These are phyloP conservation scores for Musa itinerans DNA, from an alignment of 176 grass and related monocot genomes.

Conservation along the genomic window DNA sequence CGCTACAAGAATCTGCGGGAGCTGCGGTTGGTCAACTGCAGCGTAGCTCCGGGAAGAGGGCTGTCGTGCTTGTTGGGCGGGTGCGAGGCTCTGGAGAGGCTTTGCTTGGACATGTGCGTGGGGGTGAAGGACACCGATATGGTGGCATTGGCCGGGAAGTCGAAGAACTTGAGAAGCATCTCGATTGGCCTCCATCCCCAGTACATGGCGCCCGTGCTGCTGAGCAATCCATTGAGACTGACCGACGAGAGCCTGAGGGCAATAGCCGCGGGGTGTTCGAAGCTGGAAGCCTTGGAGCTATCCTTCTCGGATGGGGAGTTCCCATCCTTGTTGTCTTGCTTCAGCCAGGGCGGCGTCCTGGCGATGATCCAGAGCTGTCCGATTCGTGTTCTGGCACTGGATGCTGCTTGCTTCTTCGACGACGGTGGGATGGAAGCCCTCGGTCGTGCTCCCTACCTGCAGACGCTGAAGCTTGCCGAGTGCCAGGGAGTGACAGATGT, in stretches of 20 bases:
- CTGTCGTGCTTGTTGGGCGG: constrained; percentile 36
- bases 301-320: constrained; percentile 13
- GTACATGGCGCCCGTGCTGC: not conserved
- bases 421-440: constrained; percentile 37
- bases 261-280: constrained; percentile 32
- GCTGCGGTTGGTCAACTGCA: constrained; percentile 41
- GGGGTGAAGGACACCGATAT: constrained; percentile 45
- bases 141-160: constrained; percentile 38
- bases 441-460: constrained; percentile 24
- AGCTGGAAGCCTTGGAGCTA: constrained; percentile 52
- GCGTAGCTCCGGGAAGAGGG: constrained; percentile 26
- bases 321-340: constrained; percentile 20
- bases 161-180: constrained; percentile 42
- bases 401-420: constrained; percentile 29
- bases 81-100: constrained; percentile 43
- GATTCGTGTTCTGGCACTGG: constrained; percentile 33
- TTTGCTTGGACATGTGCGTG: constrained; percentile 49
- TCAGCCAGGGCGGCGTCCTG: constrained; percentile 39
- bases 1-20: constrained; percentile 42
- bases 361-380: constrained; percentile 36
- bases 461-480: constrained; percentile 40
- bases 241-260: constrained; percentile 45
- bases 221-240: constrained; percentile 11
- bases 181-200: constrained; percentile 33
- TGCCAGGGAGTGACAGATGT: constrained; percentile 29